Evolutionary conservation across 768 basidiomycete genomes (phyloP), one percentile per base, ranked within the genome.

Genomic region (Candolleomyces efflorescens): DNA sequence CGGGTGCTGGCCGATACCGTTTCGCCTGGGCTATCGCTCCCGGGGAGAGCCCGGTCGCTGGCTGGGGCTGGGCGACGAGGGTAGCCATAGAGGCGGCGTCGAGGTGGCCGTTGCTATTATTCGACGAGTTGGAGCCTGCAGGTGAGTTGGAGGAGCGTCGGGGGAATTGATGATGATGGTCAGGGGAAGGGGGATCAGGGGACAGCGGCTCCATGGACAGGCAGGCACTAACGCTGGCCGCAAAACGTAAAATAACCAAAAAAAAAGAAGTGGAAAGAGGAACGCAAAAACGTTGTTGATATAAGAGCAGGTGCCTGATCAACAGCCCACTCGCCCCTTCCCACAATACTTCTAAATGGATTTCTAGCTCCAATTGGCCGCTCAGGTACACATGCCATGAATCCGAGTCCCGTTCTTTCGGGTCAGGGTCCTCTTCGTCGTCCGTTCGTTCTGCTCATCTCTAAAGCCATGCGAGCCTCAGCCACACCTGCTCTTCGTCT

Each of bases 1-100:
- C 89, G 5, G 91, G 90, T 0, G 90, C 86, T 3, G 90, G 87
- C 15, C 92, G 82, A 67, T 90, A 91, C 47, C 91, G 82, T 67
- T 87, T 90, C 2, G 66, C 57, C 45, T 63, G 65, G 3, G 69
- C 26, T 5, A n/a, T 5, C n/a, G 32, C 27, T 13, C 49, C 13
- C 20, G 49, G 22, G 39, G 18, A 6, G 13, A 15, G 39, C 24
- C n/a, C n/a, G n/a, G n/a, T n/a, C n/a, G n/a, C n/a, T n/a, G n/a
- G n/a, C n/a, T n/a, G n/a, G n/a, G n/a, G 47, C 15, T 17, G 47
- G 6, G 47, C 47, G 36, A 44, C 55, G 41, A 50, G 32, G 47
- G 46, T 23, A 22, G 37, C 27, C 32, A 27, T 37, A 37, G 22
- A n/a, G n/a, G 55, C 32, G 17, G 5, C 41, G 37, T 43, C 38